Evolutionary conservation across 1,284 basidiomycete species (phyloP).

Genomic region (Exobasidium cylindrosporum): DNA sequence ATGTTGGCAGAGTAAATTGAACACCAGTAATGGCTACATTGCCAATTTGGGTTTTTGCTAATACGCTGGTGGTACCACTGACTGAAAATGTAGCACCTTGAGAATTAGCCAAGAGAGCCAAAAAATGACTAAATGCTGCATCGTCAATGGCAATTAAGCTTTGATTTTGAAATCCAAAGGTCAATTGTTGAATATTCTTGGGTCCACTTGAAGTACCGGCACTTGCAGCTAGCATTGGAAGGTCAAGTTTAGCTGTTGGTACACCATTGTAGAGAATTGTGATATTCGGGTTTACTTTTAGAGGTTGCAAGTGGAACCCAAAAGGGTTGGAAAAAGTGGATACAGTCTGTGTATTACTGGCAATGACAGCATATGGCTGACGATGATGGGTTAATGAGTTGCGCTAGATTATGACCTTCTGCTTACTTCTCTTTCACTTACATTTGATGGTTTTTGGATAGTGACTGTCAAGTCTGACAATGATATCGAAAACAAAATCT

Average conservation of each 20-base stretch:
- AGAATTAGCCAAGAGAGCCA: conserved; percentile 60
- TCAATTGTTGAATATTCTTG: conserved; percentile 60
- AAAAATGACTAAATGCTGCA: conserved; percentile 63
- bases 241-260: conserved; percentile 65
- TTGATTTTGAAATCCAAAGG: conserved; percentile 64
- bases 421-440: not conserved
- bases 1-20: conserved; percentile 64
- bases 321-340: conserved; percentile 74
- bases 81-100: conserved; percentile 58
- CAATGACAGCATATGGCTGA: conserved; percentile 30
- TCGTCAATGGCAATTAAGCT: conserved; percentile 63
- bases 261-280: conserved; percentile 60
- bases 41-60: conserved; percentile 67
- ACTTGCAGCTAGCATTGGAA: conserved; percentile 59
- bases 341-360: conserved; percentile 61
- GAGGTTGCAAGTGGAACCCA: conserved; percentile 69
- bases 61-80: conserved; percentile 65
- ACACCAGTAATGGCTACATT: conserved; percentile 62
- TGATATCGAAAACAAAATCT: conserved; percentile 69
- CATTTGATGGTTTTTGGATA: conserved; percentile 56
- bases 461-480: conserved; percentile 64
- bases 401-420: too few relatives aligned
- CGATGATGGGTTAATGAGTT: too few relatives aligned
- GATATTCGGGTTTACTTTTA: conserved; percentile 64
- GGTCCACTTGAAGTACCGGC: conserved; percentile 71